Conservation (phyloP, 352 stramenopile species). For the Saprolegnia diclina region DNA sequence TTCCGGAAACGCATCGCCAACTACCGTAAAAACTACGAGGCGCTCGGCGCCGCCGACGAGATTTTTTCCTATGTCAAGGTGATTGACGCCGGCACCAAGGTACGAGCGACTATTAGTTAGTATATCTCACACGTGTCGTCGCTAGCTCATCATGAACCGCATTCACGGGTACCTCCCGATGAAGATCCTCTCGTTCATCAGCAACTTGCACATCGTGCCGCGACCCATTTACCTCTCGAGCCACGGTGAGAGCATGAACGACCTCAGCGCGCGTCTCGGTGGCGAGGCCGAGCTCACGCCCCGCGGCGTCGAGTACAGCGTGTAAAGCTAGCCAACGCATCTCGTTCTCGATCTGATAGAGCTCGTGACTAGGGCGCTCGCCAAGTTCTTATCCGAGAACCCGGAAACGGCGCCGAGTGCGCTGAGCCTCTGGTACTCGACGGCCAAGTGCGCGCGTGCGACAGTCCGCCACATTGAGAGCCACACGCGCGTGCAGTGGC, state of each 20-base stretch:
- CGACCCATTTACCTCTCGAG: conserved; percentile 83
- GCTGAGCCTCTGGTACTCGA: conserved; percentile 20
- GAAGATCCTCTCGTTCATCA: conserved; percentile 90
- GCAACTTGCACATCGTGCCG: conserved; percentile 93
- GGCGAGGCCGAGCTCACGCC: conserved; percentile 17
- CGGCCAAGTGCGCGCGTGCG: conserved; percentile 8
- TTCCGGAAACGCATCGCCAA: conserved; percentile 80
- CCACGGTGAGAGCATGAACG: conserved; percentile 19
- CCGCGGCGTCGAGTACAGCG: conserved; percentile 9
- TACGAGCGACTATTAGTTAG: neutral
- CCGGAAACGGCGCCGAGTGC: neutral
- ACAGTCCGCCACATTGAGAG: neutral
- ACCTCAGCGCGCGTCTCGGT: conserved; percentile 5
- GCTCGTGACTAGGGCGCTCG: neutral
- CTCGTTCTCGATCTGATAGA: too few species aligned
- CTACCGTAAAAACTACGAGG: conserved; percentile 84
- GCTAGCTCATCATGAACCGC: conserved; percentile 33
- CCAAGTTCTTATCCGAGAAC: conserved; percentile 11
- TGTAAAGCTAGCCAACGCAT: too few species aligned
- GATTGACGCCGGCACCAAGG: conserved; percentile 22
- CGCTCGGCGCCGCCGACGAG: conserved; percentile 75
- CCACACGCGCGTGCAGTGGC: conserved; percentile 20
- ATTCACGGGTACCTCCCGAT: conserved; percentile 85
- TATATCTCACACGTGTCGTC: neutral
- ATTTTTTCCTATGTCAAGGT: conserved; percentile 33